These are phyloP conservation scores for Tolypocladium inflatum DNA, from an alignment of 2,329 filamentous ascomycete genomes.

Conservation along the genomic window DNA sequence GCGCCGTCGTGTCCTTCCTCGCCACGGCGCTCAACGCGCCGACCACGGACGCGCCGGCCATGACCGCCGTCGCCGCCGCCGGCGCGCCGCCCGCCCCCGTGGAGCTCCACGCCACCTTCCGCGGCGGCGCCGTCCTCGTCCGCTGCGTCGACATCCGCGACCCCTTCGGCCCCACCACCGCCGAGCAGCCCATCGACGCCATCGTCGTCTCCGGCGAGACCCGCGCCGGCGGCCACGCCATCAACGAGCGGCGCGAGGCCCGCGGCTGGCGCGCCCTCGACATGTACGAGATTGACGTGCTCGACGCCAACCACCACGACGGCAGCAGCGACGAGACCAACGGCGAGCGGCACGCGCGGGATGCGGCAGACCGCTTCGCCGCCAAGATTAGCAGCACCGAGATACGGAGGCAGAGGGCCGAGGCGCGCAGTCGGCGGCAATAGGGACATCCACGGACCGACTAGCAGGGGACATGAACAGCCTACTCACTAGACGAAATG, in stretches of 20 bases:
- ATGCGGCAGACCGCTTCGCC: slow-evolving; percentile 49
- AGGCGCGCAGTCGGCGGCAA: slow-evolving; percentile 10
- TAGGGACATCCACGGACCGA: not conserved
- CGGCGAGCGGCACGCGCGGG: slow-evolving; percentile 16
- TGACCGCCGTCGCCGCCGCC: too few species aligned
- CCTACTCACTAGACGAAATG: not conserved
- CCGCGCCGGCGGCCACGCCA: slow-evolving; percentile 67
- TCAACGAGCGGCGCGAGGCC: slow-evolving; percentile 73
- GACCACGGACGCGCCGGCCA: slow-evolving; percentile 13
- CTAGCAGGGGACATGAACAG: not conserved
- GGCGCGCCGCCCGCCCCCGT: too few species aligned
- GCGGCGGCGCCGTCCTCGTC: slow-evolving; percentile 51
- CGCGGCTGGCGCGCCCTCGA: slow-evolving; percentile 69
- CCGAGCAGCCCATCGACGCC: slow-evolving; percentile 66
- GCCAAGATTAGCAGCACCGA: slow-evolving; percentile 88
- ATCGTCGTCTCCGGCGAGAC: slow-evolving; percentile 87
- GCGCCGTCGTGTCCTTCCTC: slow-evolving; percentile 63
- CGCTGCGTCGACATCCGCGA: slow-evolving; percentile 82
- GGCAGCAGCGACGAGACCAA: slow-evolving; percentile 24
- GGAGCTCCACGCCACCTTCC: slow-evolving; percentile 40
- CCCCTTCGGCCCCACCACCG: slow-evolving; percentile 82
- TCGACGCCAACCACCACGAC: slow-evolving; percentile 52
- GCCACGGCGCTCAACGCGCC: slow-evolving; percentile 46
- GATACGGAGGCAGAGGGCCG: slow-evolving; percentile 49
- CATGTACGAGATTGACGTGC: slow-evolving; percentile 81